phyloP scores from a whole-genome alignment of 495 filamentous ascomycete genomes.

The Neurospora cerealis region DNA sequence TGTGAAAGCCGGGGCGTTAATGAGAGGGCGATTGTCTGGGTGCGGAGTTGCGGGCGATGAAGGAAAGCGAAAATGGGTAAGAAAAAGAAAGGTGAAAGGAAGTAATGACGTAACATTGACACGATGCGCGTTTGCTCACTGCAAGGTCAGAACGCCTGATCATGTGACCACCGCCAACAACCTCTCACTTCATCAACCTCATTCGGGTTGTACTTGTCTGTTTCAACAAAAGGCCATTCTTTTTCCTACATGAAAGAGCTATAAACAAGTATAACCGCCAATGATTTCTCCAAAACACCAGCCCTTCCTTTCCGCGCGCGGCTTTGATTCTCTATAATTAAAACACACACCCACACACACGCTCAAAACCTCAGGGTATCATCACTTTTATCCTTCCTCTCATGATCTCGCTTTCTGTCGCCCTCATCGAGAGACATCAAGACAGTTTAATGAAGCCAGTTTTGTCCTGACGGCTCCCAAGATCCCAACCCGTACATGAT shows the following conservation, averaged over 20 bases:
- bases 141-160: conserved; percentile 9
- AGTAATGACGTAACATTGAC: not conserved
- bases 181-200: not conserved
- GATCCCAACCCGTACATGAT: not conserved
- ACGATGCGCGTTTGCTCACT: not conserved
- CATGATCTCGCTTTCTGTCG: not conserved
- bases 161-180: conserved; percentile 10
- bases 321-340: not conserved
- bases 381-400: not conserved
- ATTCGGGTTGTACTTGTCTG: not conserved
- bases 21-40: not conserved
- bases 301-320: not conserved
- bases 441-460: not conserved
- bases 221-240: not conserved
- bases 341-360: not conserved
- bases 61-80: not conserved
- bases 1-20: not conserved
- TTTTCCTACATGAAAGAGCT: not conserved
- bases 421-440: not conserved
- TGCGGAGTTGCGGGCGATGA: not conserved
- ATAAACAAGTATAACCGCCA: not conserved
- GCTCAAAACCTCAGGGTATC: not conserved
- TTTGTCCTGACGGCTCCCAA: not conserved
- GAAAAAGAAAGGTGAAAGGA: not conserved
- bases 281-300: not conserved